Evolutionary conservation across 2,329 filamentous ascomycete species (phyloP).

Genomic region (Microcyclospora pomicola): DNA sequence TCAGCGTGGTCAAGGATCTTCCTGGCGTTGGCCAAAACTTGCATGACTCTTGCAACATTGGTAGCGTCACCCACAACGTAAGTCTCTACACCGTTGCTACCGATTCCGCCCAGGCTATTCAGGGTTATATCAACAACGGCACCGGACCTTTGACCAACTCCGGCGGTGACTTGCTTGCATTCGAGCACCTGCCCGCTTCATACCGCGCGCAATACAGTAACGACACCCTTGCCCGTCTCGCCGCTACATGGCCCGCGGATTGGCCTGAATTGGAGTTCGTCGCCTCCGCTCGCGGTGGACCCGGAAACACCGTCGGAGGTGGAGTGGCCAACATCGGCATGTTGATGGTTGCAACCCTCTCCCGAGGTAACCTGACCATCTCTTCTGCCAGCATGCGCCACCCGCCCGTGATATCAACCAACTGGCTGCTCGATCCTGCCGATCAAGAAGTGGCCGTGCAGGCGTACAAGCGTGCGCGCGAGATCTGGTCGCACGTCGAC

Average conservation of each 20-base stretch:
- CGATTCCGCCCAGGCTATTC: slow-evolving; percentile 1
- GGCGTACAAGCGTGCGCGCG: too few relatives aligned
- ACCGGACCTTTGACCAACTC: slow-evolving; percentile 4
- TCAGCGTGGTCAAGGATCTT: slow-evolving; percentile 8
- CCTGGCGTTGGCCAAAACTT: slow-evolving; percentile 10
- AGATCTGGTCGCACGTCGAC: too few relatives aligned
- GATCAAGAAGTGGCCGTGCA: slow-evolving; percentile 23
- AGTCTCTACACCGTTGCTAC: slow-evolving; percentile 3
- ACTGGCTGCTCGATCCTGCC: slow-evolving; percentile 10
- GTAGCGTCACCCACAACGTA: slow-evolving; percentile 4
- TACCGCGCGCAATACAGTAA: slow-evolving; percentile 1
- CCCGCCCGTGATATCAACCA: neutral
- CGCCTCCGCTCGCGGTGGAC: too few relatives aligned
- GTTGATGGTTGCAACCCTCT: neutral
- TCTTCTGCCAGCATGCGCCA: neutral
- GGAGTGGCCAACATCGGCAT: neutral
- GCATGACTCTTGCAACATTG: slow-evolving; percentile 7
- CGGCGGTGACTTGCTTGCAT: slow-evolving; percentile 2
- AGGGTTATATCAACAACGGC: slow-evolving; percentile 6
- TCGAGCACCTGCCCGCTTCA: slow-evolving; percentile 3
- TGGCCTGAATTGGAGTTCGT: slow-evolving; percentile 3
- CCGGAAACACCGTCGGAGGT: too few relatives aligned
- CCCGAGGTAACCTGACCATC: slow-evolving; percentile 1
- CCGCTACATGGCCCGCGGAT: slow-evolving; percentile 1
- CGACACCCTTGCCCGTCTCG: neutral